These are phyloP conservation scores for Aspergillus bertholletiae DNA, from an alignment of 495 filamentous ascomycete species.

Conservation along the genomic window DNA sequence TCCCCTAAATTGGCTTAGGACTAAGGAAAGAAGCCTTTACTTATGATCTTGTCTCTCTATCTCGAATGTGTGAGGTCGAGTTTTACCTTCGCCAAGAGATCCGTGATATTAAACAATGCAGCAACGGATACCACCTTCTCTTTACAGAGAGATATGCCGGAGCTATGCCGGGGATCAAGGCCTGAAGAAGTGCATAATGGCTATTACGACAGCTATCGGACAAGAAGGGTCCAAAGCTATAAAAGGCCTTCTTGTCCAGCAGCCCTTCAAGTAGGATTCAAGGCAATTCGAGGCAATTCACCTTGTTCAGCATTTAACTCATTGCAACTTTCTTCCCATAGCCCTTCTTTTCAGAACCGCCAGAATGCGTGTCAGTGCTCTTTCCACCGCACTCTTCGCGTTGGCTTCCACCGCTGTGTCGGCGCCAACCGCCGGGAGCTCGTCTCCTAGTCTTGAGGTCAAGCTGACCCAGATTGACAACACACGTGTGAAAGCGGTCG, in stretches of 20 bases:
- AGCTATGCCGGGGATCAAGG: neutral
- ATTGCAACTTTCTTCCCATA: neutral
- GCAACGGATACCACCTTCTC: neutral
- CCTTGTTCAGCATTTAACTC: neutral
- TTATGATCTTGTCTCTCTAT: neutral
- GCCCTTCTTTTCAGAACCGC: neutral
- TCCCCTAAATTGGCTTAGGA: neutral
- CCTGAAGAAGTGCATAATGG: neutral
- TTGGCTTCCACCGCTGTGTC: constrained; percentile 40
- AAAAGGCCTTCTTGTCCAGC: neutral
- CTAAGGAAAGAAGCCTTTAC: neutral
- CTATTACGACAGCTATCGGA: neutral
- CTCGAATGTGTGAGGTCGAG: neutral
- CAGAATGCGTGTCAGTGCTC: constrained; percentile 10
- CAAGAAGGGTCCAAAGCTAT: neutral
- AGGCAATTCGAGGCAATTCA: too few relatives aligned
- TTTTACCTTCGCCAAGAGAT: neutral
- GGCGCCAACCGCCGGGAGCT: constrained; percentile 33
- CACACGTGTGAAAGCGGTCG: constrained; percentile 55
- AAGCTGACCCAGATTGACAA: constrained; percentile 50
- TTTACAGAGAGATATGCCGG: neutral
- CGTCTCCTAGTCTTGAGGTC: constrained; percentile 48
- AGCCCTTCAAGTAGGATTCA: neutral
- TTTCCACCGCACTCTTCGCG: constrained; percentile 30
- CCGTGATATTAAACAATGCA: neutral